phyloP scores from a whole-genome alignment of 306 rosid genomes.

The Trichosanthes truncata region DNA sequence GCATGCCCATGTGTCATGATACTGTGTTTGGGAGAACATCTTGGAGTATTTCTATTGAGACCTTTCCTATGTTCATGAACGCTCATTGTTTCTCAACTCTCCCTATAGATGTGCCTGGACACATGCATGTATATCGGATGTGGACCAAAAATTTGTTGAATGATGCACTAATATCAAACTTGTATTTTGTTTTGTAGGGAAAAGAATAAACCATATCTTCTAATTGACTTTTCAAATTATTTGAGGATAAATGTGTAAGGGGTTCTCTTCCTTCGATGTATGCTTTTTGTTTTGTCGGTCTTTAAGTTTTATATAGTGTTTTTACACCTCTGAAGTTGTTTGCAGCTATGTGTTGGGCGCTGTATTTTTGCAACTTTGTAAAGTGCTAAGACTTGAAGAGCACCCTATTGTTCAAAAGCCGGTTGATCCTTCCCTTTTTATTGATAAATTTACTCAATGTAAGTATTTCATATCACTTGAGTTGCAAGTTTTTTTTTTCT shows the following conservation, averaged over 20 bases:
- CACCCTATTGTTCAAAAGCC: slow-evolving; percentile 61
- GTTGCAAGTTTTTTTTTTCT: background rate
- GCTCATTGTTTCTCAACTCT: background rate
- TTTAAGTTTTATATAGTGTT: background rate
- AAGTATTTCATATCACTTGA: slow-evolving; percentile 17
- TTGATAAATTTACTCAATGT: slow-evolving; percentile 54
- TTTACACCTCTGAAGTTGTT: slow-evolving; percentile 14
- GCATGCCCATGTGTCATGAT: background rate
- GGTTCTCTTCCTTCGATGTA: slow-evolving; percentile 5
- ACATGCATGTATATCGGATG: background rate
- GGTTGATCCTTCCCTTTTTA: slow-evolving; percentile 75
- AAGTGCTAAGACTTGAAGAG: slow-evolving; percentile 53
- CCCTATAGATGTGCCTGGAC: background rate
- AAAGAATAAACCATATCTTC: slow-evolving; percentile 62
- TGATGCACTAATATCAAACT: slow-evolving; percentile 9
- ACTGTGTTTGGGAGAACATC: background rate
- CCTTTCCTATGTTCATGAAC: background rate
- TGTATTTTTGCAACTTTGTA: slow-evolving; percentile 75
- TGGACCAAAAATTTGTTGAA: background rate
- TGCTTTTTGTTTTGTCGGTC: background rate
- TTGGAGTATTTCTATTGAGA: background rate
- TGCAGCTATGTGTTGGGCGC: slow-evolving; percentile 70
- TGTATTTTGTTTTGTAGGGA: slow-evolving; percentile 34
- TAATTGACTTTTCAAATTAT: slow-evolving; percentile 69
- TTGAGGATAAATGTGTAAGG: slow-evolving; percentile 64